phyloP scores from a whole-genome alignment of 352 stramenopile species.

The Phytopythium oedochilum region DNA sequence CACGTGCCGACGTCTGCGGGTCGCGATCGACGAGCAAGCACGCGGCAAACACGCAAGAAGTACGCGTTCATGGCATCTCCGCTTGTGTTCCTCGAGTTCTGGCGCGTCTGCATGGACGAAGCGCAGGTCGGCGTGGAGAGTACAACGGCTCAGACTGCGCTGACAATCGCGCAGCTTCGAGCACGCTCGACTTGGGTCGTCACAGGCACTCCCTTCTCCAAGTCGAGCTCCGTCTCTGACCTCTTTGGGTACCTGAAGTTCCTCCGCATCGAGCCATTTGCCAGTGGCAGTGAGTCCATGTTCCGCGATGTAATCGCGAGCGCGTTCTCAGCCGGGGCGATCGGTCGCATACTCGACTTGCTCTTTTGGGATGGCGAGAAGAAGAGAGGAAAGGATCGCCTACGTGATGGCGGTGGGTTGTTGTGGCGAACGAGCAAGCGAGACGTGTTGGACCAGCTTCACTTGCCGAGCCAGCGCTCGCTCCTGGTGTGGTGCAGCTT shows the following conservation, averaged over 20 bases:
- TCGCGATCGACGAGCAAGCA: conserved; percentile 46
- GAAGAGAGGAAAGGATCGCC: neutral
- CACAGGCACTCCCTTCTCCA: conserved; percentile 85
- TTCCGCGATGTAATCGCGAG: conserved; percentile 35
- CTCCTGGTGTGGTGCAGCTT: conserved; percentile 66
- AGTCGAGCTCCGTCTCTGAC: conserved; percentile 46
- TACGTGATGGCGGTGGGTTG: conserved; percentile 22
- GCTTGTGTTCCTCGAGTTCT: conserved; percentile 82
- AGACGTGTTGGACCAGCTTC: conserved; percentile 63
- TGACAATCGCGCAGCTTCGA: conserved; percentile 76
- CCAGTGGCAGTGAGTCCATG: conserved; percentile 10
- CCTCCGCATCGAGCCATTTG: conserved; percentile 35
- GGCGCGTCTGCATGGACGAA: conserved; percentile 92
- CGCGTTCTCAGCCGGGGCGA: conserved; percentile 30
- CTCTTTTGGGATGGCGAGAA: conserved; percentile 33
- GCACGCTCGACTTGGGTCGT: conserved; percentile 82
- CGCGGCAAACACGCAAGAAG: conserved; percentile 52
- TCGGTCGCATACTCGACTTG: conserved; percentile 43
- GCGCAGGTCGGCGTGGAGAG: conserved; percentile 89
- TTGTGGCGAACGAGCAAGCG: conserved; percentile 81
- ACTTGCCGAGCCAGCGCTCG: conserved; percentile 46
- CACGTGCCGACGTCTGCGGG: conserved; percentile 46
- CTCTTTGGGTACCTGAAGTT: conserved; percentile 84
- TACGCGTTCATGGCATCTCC: conserved; percentile 89
- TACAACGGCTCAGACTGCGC: conserved; percentile 56